These are phyloP conservation scores for Colletotrichum sp. DNA, from an alignment of 2,329 filamentous ascomycete species.

Conservation along the genomic window DNA sequence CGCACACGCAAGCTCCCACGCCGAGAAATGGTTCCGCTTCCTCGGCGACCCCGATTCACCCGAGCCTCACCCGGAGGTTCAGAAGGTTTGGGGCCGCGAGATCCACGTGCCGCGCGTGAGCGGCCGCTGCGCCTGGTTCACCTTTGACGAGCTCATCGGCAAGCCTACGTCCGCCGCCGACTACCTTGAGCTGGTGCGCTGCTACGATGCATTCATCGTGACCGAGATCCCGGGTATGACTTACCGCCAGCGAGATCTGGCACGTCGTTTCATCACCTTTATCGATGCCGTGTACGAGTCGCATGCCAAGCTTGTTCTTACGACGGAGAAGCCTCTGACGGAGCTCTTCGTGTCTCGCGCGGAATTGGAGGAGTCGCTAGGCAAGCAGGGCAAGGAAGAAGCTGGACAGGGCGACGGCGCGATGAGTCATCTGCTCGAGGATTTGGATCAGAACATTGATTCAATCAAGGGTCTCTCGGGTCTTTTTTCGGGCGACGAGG, in stretches of 20 bases:
- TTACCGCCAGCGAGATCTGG: conserved; percentile 82
- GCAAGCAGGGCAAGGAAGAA: conserved; percentile 40
- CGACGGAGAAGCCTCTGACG: conserved; percentile 81
- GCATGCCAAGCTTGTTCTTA: conserved; percentile 93
- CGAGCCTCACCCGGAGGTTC: conserved; percentile 75
- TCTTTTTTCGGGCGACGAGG: conserved; percentile 93
- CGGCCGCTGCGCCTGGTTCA: conserved; percentile 88
- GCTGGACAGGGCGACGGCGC: conserved; percentile 60
- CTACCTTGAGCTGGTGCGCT: conserved; percentile 88
- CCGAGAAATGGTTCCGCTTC: conserved; percentile 94
- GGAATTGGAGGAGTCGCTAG: conserved; percentile 66
- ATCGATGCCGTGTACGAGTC: conserved; percentile 95
- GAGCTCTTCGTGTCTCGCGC: conserved; percentile 83
- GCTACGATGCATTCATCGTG: conserved; percentile 91
- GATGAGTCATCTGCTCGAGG: conserved; percentile 85
- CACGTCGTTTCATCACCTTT: conserved; percentile 94
- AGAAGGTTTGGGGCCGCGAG: conserved; percentile 91
- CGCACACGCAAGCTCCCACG: conserved; percentile 76
- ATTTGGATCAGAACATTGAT: conserved; percentile 83
- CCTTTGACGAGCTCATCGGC: conserved; percentile 90
- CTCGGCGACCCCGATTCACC: conserved; percentile 83
- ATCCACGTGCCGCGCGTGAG: conserved; percentile 88
- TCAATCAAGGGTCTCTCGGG: conserved; percentile 79
- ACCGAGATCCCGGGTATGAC: conserved; percentile 94
- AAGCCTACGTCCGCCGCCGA: conserved; percentile 90